phyloP scores from a whole-genome alignment of 1,139 yeast species.

The Saccharomyces hybrid region DNA sequence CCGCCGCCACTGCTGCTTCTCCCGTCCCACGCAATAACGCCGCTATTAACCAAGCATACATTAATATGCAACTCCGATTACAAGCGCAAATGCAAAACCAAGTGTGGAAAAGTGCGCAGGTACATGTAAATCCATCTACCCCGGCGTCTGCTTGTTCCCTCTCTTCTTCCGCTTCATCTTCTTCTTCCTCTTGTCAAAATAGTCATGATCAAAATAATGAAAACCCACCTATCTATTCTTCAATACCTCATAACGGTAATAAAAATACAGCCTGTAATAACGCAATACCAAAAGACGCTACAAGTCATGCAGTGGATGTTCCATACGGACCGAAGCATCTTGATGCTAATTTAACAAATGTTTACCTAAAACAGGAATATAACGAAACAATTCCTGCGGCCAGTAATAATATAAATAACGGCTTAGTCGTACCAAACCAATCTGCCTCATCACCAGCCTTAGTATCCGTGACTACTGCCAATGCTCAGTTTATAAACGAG shows the following conservation, averaged over 20 bases:
- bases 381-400: background rate
- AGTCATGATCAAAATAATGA: background rate
- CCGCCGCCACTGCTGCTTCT: background rate
- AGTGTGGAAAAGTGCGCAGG: background rate
- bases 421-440: background rate
- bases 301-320: background rate
- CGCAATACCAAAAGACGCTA: background rate
- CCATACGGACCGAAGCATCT: background rate
- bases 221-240: background rate
- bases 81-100: background rate
- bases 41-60: background rate
- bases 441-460: background rate
- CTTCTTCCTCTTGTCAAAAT: background rate
- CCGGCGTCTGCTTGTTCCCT: background rate
- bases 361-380: background rate
- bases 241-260: background rate
- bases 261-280: background rate
- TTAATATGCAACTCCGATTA: background rate
- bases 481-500: background rate
- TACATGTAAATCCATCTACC: background rate
- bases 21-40: background rate
- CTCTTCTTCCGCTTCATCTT: background rate
- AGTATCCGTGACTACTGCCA: background rate
- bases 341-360: background rate
- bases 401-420: background rate